Evolutionary conservation across 1,284 basidiomycete species (phyloP).

Genomic region (Leccinum pachyderme): DNA sequence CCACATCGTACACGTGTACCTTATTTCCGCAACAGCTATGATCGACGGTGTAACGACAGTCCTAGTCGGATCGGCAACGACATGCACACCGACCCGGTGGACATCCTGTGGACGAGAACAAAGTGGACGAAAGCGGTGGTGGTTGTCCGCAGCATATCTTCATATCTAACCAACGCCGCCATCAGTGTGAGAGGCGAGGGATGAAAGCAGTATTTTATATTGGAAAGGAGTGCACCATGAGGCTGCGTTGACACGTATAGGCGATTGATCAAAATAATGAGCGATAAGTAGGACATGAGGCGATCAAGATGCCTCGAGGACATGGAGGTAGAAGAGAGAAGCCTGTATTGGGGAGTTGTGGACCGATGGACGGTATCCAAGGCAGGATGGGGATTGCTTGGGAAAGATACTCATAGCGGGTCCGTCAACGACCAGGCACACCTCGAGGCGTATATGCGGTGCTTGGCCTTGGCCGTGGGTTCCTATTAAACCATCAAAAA

Average conservation of each 20-base stretch:
- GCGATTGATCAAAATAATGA: neutral
- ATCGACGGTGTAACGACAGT: too few species aligned
- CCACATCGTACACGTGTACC: too few species aligned
- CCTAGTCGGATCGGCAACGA: too few species aligned
- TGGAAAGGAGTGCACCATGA: neutral
- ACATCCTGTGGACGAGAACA: too few species aligned
- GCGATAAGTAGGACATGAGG: conserved; percentile 19
- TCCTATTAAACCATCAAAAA: neutral
- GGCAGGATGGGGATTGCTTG: neutral
- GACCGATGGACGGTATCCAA: neutral
- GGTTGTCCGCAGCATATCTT: conserved; percentile 1
- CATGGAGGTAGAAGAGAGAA: conserved; percentile 5
- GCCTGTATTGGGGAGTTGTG: conserved; percentile 17
- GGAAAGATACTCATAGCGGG: neutral
- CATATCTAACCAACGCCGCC: neutral
- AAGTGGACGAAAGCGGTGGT: neutral
- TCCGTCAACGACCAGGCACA: neutral
- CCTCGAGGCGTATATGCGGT: neutral
- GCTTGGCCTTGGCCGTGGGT: neutral
- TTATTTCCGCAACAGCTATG: too few species aligned
- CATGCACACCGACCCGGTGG: too few species aligned
- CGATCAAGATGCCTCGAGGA: conserved; percentile 31
- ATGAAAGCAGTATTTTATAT: neutral
- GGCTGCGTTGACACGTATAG: neutral
- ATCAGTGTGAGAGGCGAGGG: neutral